Evolutionary conservation across 2,329 filamentous ascomycete species (phyloP), one percentile per base, ranked within the genome.

Genomic region (Cercospora nicotianae): DNA sequence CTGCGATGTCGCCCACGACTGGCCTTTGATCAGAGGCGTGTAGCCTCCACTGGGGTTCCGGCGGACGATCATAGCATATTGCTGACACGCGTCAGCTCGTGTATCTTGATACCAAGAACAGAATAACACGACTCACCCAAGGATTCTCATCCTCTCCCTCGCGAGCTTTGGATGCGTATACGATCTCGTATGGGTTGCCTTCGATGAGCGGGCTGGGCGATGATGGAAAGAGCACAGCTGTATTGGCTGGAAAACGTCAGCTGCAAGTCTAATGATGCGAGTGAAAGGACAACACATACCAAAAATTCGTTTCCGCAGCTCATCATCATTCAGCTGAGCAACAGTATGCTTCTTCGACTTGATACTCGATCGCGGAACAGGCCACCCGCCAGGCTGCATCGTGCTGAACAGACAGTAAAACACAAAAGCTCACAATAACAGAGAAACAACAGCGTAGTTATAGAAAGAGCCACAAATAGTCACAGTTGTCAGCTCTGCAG

Each of bases 31-130:
- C n/a, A 68, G 39, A 18, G 67, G 63, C 45, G 60, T 66, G 23
- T 66, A 69, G 30, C 58, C 63, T 16, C 67, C 67, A 12, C 28
- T 58, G 1, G 59, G 65, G 20, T 65, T 60, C 3, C 60, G 51
- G 26, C 69, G 69, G 12, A 71, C 65, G 51, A 71, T 36, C 67
- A 71, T 66, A 31, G 69, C 69, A 39, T 69, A 70, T 67, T 70
- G 67, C 66, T 68, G 36, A 23, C 13, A 13, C 26, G 20, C 6
- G 59, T 66, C 60, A 66, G 59, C 28, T 57, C 20, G 13, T 13
- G 23, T 28, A n/a, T 2, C 31, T 26, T 8, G 6, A 7, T 26
- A 28, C 4, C 5, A 3, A 13, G 9, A 28, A 30, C 18, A 28
- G 23, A 16, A 16, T 18, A 7, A 8, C 16, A 33, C 1, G 16